phyloP scores from a whole-genome alignment of 495 filamentous ascomycete genomes.

The Talaromyces liani region DNA sequence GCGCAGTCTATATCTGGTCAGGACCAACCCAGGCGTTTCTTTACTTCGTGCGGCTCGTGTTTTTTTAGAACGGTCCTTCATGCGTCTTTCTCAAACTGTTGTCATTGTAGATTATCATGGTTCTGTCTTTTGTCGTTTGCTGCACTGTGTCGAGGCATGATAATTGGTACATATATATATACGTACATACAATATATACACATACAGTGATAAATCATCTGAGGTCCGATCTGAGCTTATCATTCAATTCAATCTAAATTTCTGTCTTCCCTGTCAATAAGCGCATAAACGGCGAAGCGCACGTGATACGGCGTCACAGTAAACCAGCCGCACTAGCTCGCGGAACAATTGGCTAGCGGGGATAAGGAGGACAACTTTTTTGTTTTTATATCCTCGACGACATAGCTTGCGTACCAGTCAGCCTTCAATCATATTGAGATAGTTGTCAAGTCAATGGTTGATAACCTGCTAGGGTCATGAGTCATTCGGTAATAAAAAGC shows the following conservation, averaged over 20 bases:
- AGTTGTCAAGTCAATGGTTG: not conserved
- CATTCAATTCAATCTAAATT: not conserved
- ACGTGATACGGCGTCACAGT: not conserved
- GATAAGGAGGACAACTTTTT: not conserved
- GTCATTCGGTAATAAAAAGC: not conserved
- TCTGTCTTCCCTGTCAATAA: not conserved
- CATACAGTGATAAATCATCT: not conserved
- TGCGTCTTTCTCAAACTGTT: not conserved
- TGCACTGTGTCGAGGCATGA: conserved; percentile 3
- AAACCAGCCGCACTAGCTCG: not conserved
- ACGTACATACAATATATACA: not conserved
- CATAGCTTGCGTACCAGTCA: not conserved
- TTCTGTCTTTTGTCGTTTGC: conserved; percentile 7
- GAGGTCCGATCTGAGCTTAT: not conserved
- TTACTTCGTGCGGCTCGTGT: not conserved
- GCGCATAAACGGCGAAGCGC: not conserved
- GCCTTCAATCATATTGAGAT: not conserved
- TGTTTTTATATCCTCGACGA: not conserved
- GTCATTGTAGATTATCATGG: conserved; percentile 9
- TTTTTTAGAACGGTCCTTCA: not conserved
- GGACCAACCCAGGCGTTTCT: not conserved
- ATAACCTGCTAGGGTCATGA: not conserved
- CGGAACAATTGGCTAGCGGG: not conserved
- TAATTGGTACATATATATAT: conserved; percentile 7
- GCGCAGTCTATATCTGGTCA: not conserved